Evolutionary conservation across 305 asterid genomes (phyloP).

Genomic region (Solanum hybrid): DNA sequence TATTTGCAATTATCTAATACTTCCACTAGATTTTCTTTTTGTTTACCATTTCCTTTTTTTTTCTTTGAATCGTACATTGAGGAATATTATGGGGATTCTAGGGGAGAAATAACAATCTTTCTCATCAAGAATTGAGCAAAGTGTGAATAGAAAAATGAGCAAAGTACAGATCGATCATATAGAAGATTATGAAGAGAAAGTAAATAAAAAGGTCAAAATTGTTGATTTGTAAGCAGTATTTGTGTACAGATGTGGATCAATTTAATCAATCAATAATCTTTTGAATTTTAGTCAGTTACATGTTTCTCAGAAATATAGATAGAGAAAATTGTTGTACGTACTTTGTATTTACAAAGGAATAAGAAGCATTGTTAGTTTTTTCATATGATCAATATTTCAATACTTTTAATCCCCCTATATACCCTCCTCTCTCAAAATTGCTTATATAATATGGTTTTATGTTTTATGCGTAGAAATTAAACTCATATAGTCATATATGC

Average conservation of each 20-base stretch:
- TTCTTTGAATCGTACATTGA: not conserved
- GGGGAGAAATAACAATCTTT: not conserved
- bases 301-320: not conserved
- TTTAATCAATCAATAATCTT: not conserved
- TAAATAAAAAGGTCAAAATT: not conserved
- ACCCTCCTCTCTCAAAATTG: not conserved
- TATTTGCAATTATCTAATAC: not conserved
- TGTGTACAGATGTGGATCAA: not conserved
- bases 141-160: not conserved
- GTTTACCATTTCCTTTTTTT: not conserved
- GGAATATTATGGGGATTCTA: not conserved
- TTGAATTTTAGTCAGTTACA: not conserved
- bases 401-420: not conserved
- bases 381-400: not conserved
- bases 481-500: not conserved
- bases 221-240: not conserved
- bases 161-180: not conserved
- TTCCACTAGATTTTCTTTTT: not conserved
- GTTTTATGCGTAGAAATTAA: not conserved
- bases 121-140: not conserved
- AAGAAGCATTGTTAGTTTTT: not conserved
- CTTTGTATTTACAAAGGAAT: not conserved
- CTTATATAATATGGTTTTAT: not conserved
- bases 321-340: not conserved
- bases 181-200: not conserved